phyloP scores from a whole-genome alignment of 257 asterid species.

The Pogostemon cablin region DNA sequence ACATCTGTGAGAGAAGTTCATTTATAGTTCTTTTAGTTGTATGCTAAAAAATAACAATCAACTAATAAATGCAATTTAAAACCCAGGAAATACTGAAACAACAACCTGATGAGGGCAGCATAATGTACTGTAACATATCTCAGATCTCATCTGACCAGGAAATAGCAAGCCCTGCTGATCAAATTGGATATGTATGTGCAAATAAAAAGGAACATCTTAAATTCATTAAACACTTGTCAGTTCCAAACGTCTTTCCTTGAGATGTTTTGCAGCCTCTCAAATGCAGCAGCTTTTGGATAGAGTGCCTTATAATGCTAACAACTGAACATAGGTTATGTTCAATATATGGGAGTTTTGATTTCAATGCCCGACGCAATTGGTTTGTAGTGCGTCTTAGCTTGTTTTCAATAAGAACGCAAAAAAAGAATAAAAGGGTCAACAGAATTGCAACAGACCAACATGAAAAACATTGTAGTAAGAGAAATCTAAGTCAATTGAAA shows the following conservation, averaged over 20 bases:
- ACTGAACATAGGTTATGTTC: slow-evolving; percentile 81
- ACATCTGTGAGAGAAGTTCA: slow-evolving; percentile 5
- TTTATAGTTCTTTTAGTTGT: neutral
- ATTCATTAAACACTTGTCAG: slow-evolving; percentile 45
- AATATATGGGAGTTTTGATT: slow-evolving; percentile 74
- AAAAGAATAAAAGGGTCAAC: neutral
- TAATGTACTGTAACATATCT: neutral
- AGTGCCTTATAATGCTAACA: slow-evolving; percentile 73
- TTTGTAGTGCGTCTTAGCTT: slow-evolving; percentile 79
- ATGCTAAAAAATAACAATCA: slow-evolving; percentile 11
- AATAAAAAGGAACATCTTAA: slow-evolving; percentile 18
- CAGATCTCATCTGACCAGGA: slow-evolving; percentile 19
- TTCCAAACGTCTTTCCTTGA: slow-evolving; percentile 64
- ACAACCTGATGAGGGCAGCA: neutral
- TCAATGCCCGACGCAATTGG: slow-evolving; percentile 66
- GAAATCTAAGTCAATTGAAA: slow-evolving; percentile 22
- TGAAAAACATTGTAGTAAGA: slow-evolving; percentile 13
- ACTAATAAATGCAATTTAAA: neutral
- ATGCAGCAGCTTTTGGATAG: slow-evolving; percentile 75
- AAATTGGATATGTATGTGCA: slow-evolving; percentile 14
- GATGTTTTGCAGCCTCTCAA: slow-evolving; percentile 64
- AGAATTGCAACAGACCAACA: slow-evolving; percentile 22
- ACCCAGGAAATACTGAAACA: neutral
- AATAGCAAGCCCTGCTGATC: slow-evolving; percentile 9
- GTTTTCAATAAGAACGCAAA: slow-evolving; percentile 34